Base-by-base conservation (phyloP, 2,329 filamentous ascomycete genomes). In the Coniella lustricola region DNA sequence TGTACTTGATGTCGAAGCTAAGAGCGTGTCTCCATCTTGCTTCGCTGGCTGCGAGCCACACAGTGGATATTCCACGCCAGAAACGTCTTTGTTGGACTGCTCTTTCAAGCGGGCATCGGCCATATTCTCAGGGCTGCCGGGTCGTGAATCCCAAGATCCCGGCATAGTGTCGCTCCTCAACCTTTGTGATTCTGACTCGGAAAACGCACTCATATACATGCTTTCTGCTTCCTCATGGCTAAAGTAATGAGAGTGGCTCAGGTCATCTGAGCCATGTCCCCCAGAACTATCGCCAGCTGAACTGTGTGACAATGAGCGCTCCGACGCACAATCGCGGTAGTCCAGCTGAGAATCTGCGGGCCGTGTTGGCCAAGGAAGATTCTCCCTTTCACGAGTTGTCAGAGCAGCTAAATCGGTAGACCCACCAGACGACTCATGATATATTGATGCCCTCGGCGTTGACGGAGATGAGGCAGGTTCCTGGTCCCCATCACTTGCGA, bases 161-260 rank as follows among this genome's bases (percentile, higher is more conserved):
- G 77, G 77, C 70, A 80, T 79, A 3, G 57, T 29, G 17, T 16
- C 53, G 17, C 56, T 56, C 14, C 44, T 59, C 16, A 61, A 33
- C 35, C 59, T 59, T 9, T 65, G 61, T 2, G 61, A 60, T 31
- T 67, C 62, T 2, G 65, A 62, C 21, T 75, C 67, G 2, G 81
- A 84, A 44, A 84, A 77, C 1, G 81, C 81, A 54, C 81, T 91
- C 82, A 90, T 84, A 58, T 93, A 94, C 82, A 94, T 87, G 62
- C 88, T 93, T 60, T 88, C 82, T 0, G 86, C 87, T 54, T 91
- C 86, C 53, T 89, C 85, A 50, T 89, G 85, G 32, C 79, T 88
- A 59, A 86, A 91, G 1, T 90, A 60, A 35, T 79, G 82, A 4
- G 87, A 91, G 53, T 78, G 69, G 3, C 76, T 65, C 4, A 46